A percentile compares a stretch with the other conserved stretches of the same genome.
Evolutionary conservation across 768 basidiomycete species (phyloP).

Genomic region (Symmetrospora coprosmae): DNA sequence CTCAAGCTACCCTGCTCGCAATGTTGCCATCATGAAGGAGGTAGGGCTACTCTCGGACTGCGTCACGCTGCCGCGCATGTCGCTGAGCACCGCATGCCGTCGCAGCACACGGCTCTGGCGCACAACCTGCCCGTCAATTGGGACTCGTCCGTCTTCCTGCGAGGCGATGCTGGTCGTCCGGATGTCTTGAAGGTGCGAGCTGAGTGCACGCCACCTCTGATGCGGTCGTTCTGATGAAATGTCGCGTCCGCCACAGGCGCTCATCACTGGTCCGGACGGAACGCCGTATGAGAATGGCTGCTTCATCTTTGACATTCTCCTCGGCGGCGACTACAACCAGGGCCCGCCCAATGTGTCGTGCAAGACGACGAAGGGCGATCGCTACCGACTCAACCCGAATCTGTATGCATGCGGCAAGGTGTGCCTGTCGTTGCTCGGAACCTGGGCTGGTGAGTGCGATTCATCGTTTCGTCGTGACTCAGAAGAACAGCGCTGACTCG

Average conservation of each 20-base stretch:
- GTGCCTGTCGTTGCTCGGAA: conserved; percentile 76
- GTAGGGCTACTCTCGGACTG: too few species aligned
- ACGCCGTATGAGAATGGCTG: conserved; percentile 87
- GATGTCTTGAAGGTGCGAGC: conserved; percentile 80
- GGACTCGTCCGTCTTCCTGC: conserved; percentile 83
- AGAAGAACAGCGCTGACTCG: background rate
- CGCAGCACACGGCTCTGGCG: conserved; percentile 74
- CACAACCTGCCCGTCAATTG: conserved; percentile 88
- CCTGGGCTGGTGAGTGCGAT: conserved; percentile 45
- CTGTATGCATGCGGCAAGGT: conserved; percentile 95
- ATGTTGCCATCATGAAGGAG: conserved; percentile 89
- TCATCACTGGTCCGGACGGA: conserved; percentile 69
- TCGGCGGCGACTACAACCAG: conserved; percentile 76
- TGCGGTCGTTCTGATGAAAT: too few species aligned
- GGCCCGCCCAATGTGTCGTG: conserved; percentile 63
- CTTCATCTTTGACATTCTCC: conserved; percentile 80
- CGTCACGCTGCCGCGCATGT: background rate
- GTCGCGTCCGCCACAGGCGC: too few species aligned
- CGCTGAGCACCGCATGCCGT: conserved; percentile 24
- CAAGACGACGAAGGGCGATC: conserved; percentile 71
- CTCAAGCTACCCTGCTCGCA: conserved; percentile 77
- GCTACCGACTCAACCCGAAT: conserved; percentile 85
- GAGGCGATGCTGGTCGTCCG: conserved; percentile 80
- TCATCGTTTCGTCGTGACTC: background rate
- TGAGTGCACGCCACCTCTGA: too few species aligned